Evolutionary conservation across 2,329 filamentous ascomycete genomes (phyloP).

Genomic region (Diaporthe citriasiana): DNA sequence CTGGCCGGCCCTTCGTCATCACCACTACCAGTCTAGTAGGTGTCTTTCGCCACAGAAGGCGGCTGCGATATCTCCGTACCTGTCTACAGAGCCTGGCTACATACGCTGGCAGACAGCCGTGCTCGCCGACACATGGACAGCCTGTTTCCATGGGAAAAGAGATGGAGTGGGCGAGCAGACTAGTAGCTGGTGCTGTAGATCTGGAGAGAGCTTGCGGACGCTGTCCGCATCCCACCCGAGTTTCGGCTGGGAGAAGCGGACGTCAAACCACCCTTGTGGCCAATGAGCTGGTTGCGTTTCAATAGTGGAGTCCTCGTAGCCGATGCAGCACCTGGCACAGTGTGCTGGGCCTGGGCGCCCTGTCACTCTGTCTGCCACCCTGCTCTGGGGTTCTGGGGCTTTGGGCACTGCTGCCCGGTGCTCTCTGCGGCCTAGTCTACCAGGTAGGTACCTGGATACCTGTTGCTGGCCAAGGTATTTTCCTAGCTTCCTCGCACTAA

Average conservation of each 20-base stretch:
- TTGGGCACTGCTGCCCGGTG: conserved; percentile 13
- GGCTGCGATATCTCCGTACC: neutral
- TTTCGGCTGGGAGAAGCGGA: conserved; percentile 25
- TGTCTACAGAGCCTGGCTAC: neutral
- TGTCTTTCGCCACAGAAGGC: neutral
- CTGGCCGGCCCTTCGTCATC: neutral
- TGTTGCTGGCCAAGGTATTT: neutral
- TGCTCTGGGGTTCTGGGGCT: neutral
- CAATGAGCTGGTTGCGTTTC: conserved; percentile 31
- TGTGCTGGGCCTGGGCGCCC: neutral
- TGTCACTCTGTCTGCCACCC: conserved; percentile 8
- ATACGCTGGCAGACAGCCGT: neutral
- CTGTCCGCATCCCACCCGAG: conserved; percentile 31
- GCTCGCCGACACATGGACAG: neutral
- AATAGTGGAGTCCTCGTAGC: conserved; percentile 25
- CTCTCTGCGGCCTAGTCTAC: neutral
- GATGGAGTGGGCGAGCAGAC: neutral
- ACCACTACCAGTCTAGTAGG: neutral
- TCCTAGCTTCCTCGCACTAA: conserved; percentile 25
- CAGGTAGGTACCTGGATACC: neutral
- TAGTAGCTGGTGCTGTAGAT: conserved; percentile 26
- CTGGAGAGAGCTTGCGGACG: conserved; percentile 32
- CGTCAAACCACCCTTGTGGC: conserved; percentile 33
- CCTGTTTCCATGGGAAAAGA: neutral
- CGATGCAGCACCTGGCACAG: conserved; percentile 23